These are phyloP conservation scores for Neltuma alba DNA, from an alignment of 306 rosid genomes.

Conservation along the genomic window DNA sequence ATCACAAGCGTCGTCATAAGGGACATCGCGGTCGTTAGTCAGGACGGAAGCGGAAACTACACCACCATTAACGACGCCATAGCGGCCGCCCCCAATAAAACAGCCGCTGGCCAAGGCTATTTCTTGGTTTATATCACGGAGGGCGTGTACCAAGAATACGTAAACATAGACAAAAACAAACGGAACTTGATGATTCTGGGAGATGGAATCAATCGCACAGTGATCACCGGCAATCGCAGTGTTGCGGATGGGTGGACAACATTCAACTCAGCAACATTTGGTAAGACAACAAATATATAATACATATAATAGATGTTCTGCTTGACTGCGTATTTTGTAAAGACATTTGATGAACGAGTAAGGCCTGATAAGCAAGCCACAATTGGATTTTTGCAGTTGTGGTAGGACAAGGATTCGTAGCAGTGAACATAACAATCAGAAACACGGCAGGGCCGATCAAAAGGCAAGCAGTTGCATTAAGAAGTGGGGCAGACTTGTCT, in stretches of 20 bases:
- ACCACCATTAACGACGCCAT: slow-evolving; percentile 68
- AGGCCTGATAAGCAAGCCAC: no score
- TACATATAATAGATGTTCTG: neutral
- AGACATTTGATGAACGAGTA: no score
- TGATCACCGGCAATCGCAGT: slow-evolving; percentile 75
- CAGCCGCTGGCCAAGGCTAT: slow-evolving; percentile 48
- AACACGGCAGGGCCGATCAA: slow-evolving; percentile 85
- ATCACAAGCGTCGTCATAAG: slow-evolving; percentile 36
- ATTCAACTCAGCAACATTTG: slow-evolving; percentile 79
- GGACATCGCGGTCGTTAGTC: slow-evolving; percentile 60
- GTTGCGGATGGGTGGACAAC: slow-evolving; percentile 79
- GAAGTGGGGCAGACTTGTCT: slow-evolving; percentile 72
- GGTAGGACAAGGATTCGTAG: slow-evolving; percentile 63
- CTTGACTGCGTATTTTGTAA: neutral
- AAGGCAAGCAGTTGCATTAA: slow-evolving; percentile 79
- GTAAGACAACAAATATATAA: slow-evolving; percentile 44
- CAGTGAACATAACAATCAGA: slow-evolving; percentile 70
- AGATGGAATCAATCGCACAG: slow-evolving; percentile 72
- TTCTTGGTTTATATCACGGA: slow-evolving; percentile 60
- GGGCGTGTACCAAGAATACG: slow-evolving; percentile 77
- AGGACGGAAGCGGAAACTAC: slow-evolving; percentile 68
- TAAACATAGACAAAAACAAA: slow-evolving; percentile 56
- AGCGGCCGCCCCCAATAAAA: slow-evolving; percentile 67
- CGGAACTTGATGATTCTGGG: slow-evolving; percentile 72
- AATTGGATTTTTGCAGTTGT: slow-evolving; percentile 48